Conservation (phyloP, 495 filamentous ascomycete genomes). For the Daldinia decipiens region DNA sequence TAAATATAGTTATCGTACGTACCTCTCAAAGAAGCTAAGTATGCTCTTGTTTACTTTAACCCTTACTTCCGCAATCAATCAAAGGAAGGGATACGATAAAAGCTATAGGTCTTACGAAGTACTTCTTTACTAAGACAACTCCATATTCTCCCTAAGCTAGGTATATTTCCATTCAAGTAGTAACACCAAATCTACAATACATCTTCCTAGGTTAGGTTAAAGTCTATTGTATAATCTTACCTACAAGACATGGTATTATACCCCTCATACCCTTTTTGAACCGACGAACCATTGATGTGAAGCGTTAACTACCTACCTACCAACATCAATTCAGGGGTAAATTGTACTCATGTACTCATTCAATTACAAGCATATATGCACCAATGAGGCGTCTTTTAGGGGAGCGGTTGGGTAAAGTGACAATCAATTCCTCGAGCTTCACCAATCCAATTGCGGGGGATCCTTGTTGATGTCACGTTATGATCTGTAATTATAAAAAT, state of each 20-base stretch:
- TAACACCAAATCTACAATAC: not conserved
- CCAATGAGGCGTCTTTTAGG: not conserved
- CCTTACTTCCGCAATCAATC: not conserved
- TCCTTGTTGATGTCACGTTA: conserved; percentile 44
- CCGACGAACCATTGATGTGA: not conserved
- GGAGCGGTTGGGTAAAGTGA: conserved; percentile 2
- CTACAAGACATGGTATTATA: not conserved
- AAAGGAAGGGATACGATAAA: not conserved
- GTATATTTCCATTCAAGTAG: not conserved
- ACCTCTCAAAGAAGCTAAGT: not conserved
- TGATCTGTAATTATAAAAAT: conserved; percentile 13
- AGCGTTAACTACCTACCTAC: not conserved
- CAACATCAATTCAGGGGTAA: not conserved
- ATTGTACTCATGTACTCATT: conserved; percentile 1
- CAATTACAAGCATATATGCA: conserved; percentile 8
- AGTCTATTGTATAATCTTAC: not conserved
- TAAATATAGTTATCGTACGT: not conserved
- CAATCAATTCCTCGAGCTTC: conserved; percentile 16
- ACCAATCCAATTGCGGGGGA: conserved; percentile 39
- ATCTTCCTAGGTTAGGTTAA: not conserved
- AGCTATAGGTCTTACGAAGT: not conserved
- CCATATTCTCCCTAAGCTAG: not conserved
- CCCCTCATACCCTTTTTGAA: not conserved
- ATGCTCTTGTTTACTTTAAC: too few species aligned
- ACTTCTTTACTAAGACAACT: not conserved